Conservation (phyloP, 1,284 basidiomycete species). For the Pyrrhoderma lamaoense region DNA sequence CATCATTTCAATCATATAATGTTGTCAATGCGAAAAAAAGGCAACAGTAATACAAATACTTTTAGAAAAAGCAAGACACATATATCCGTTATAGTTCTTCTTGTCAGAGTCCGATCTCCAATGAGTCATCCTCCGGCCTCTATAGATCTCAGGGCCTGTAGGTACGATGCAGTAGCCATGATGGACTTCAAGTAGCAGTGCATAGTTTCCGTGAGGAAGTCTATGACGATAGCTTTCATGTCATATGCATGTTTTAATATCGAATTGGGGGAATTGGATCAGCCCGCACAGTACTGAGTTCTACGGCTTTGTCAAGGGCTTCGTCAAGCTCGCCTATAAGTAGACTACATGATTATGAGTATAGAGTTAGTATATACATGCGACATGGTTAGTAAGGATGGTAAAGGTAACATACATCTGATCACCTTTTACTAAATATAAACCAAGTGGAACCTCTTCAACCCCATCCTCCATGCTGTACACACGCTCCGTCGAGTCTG, state of each 20-base stretch:
- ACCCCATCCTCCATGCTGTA: constrained; percentile 87
- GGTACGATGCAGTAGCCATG: no score
- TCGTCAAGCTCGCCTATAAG: constrained; percentile 90
- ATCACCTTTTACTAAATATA: constrained; percentile 96
- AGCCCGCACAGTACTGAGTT: constrained; percentile 75
- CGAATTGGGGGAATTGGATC: constrained; percentile 81
- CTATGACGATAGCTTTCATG: not conserved
- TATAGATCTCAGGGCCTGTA: no score
- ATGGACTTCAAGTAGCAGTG: no score
- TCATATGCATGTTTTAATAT: constrained; percentile 37
- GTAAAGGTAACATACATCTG: constrained; percentile 68
- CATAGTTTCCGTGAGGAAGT: no score
- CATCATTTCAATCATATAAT: no score
- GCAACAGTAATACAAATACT: no score
- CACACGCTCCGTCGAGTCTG: constrained; percentile 85
- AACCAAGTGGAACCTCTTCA: constrained; percentile 90
- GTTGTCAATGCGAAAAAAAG: no score
- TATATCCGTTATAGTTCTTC: no score
- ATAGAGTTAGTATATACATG: not conserved
- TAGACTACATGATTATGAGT: constrained; percentile 41
- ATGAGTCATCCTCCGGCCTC: no score
- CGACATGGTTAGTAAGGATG: not conserved
- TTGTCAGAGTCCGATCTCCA: no score
- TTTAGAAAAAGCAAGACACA: no score
- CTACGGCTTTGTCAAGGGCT: constrained; percentile 72